Percentiles rank a stretch among this genome's conserved stretches.
phyloP scores from a whole-genome alignment of 1,139 yeast genomes.

The Sugiyamaella castrensis region DNA sequence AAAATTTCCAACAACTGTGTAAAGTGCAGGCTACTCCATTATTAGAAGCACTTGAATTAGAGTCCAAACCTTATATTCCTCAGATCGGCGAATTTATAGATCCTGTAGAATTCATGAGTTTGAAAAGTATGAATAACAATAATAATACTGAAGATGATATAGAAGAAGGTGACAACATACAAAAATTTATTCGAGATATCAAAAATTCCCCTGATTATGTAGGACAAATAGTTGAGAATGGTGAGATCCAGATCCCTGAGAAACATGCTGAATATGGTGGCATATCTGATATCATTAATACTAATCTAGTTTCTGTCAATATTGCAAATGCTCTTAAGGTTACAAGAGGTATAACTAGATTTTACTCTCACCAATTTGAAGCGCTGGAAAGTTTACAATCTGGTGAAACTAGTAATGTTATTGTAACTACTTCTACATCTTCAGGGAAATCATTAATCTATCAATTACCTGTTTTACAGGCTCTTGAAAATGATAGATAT shows the following conservation, averaged over 20 bases:
- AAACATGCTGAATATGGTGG: slow-evolving; percentile 46
- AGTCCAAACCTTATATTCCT: slow-evolving; percentile 48
- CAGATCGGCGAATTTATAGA: slow-evolving; percentile 15
- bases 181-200: slow-evolving; percentile 48
- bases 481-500: slow-evolving; percentile 43
- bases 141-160: background rate
- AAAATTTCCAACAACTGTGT: slow-evolving; percentile 30
- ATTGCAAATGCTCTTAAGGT: slow-evolving; percentile 48
- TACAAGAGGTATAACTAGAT: slow-evolving; percentile 45
- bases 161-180: slow-evolving; percentile 29
- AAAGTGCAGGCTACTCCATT: background rate
- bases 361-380: slow-evolving; percentile 78
- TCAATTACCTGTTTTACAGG: slow-evolving; percentile 74
- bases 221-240: slow-evolving; percentile 55
- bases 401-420: slow-evolving; percentile 55
- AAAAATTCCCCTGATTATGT: slow-evolving; percentile 43
- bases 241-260: slow-evolving; percentile 43
- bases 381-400: slow-evolving; percentile 60
- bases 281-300: slow-evolving; percentile 31
- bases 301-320: slow-evolving; percentile 44
- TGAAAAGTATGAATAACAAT: slow-evolving; percentile 11
- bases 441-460: slow-evolving; percentile 93
- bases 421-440: slow-evolving; percentile 89
- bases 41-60: slow-evolving; percentile 37
- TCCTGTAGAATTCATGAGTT: slow-evolving; percentile 24